Evolutionary conservation across 768 basidiomycete genomes (phyloP), one percentile per base, ranked within the genome.

Genomic region (Candolleomyces aberdarensis): DNA sequence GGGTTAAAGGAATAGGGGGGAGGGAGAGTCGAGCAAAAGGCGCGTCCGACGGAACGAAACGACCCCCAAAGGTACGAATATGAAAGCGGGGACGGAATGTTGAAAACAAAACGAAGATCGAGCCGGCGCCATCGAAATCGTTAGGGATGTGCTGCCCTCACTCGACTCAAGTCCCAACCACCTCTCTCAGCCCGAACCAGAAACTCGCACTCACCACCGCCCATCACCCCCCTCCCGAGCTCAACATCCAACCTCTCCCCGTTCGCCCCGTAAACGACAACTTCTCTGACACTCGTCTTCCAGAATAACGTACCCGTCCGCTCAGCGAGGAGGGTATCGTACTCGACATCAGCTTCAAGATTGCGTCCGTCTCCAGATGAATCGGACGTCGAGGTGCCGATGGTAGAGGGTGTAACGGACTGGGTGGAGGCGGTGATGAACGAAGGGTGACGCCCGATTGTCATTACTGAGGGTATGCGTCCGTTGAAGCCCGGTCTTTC

Each of bases 371-470:
- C 80, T 26, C 26, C 26, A 3, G 26, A 26, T 26, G 26, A 26
- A 3, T 26, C 26, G 26, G 26, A 26, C 26, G 26, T 26, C 1
- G 26, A 26, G 26, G 26, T 26, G 0, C 77, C 65, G 6, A 86
- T 78, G n/a, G 87, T 66, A 5, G 66, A 63, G 0, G 72, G 26
- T 32, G 44, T n/a, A 22, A 6, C n/a, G 3, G 46, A 49, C 31
- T 52, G 22, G 22, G 22, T 19, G 20, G 20, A 44, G 43, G 15
- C 5, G n/a, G 57, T 26, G 17, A n/a, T 17, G 10, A 14, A 17
- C 2, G 41, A 43, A 3, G 89, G 91, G 63, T 93, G 91, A 13
- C 75, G 74, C 0, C 91, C 91, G 20, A 93, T 87, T 1, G 87
- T 87, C 1, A 93, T 77, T 2, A 83, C 69, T 1, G 88, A 81